A percentile compares a stretch with the other conserved stretches of the same genome.
These are phyloP conservation scores for Fusarium falciforme DNA, from an alignment of 2,329 filamentous ascomycete species.

Conservation along the genomic window DNA sequence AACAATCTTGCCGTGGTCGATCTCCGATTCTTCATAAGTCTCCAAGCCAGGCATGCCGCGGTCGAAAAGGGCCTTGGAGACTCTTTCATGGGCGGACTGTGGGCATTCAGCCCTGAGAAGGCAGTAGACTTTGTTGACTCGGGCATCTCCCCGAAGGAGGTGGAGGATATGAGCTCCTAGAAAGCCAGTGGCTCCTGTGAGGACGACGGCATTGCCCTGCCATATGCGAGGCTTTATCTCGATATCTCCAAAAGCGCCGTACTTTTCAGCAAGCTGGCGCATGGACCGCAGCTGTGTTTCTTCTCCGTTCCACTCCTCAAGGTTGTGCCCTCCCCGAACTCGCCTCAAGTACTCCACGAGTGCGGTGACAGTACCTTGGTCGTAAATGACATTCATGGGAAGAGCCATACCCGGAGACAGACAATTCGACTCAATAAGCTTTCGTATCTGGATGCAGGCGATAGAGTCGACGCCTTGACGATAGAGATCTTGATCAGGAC, in stretches of 20 bases:
- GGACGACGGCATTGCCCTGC: conserved; percentile 43
- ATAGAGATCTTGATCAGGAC: conserved; percentile 63
- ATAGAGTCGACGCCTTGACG: conserved; percentile 70
- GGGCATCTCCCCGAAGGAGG: conserved; percentile 12
- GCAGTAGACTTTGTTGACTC: conserved; percentile 28
- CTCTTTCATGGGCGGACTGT: conserved; percentile 6
- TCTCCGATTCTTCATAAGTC: not conserved
- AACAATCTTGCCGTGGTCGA: conserved; percentile 5
- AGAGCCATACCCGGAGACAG: conserved; percentile 43
- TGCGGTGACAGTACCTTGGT: conserved; percentile 63
- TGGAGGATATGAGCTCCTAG: conserved; percentile 67
- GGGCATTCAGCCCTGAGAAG: conserved; percentile 56
- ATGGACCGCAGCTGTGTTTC: not conserved
- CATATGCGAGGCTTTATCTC: not conserved
- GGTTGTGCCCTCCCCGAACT: not conserved
- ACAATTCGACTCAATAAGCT: conserved; percentile 43
- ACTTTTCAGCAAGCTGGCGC: conserved; percentile 15
- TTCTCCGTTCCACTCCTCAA: not conserved
- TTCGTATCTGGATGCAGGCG: conserved; percentile 64
- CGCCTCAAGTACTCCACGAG: conserved; percentile 39
- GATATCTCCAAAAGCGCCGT: conserved; percentile 2
- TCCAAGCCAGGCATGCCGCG: conserved; percentile 10
- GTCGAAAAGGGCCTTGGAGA: conserved; percentile 18
- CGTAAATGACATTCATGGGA: conserved; percentile 70
- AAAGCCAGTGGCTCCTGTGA: conserved; percentile 75